Conservation (phyloP, 441 rosid species). For the Kokia cookei region DNA sequence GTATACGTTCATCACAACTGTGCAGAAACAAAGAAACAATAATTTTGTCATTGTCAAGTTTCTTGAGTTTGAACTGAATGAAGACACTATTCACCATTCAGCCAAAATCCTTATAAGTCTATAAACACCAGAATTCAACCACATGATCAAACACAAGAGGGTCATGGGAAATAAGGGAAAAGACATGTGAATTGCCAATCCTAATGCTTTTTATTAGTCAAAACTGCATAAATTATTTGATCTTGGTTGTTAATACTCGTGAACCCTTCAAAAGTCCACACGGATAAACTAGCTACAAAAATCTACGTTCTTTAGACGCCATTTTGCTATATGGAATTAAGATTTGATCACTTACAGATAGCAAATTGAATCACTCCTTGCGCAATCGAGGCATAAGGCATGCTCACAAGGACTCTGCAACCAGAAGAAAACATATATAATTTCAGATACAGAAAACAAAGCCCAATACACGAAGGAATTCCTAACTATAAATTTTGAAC, state of each 20-base stretch:
- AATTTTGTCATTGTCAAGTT: neutral
- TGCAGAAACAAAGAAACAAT: neutral
- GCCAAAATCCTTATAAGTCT: neutral
- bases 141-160: neutral
- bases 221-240: neutral
- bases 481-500: neutral
- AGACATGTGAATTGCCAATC: neutral
- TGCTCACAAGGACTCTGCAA: conserved; percentile 95
- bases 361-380: conserved; percentile 91
- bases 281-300: neutral
- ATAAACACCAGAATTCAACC: neutral
- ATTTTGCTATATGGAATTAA: neutral
- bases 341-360: conserved; percentile 64
- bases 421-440: neutral
- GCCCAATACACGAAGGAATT: neutral
- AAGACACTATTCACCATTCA: neutral
- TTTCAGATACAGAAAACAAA: neutral
- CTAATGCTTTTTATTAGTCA: neutral
- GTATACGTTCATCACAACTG: conserved; percentile 92
- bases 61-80: neutral
- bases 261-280: neutral
- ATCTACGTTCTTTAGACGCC: neutral
- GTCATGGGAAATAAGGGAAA: neutral
- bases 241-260: neutral
- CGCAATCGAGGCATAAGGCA: conserved; percentile 91